Percentiles rank a stretch among this genome's conserved stretches.
These are phyloP conservation scores for Cynara cardunculus DNA, from an alignment of 129 eudicot genomes.

Conservation along the genomic window DNA sequence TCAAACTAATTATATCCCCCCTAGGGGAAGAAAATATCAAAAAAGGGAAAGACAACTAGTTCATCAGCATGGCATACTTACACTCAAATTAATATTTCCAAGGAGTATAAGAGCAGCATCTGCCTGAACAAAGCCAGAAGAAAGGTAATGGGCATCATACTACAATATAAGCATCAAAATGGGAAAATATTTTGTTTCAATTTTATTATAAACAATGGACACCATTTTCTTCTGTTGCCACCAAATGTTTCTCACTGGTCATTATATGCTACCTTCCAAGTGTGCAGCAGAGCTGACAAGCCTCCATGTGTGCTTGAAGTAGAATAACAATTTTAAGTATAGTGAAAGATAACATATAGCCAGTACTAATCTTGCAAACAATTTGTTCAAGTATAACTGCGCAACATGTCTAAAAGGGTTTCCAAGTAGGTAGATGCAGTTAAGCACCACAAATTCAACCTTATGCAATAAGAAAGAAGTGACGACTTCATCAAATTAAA, in stretches of 20 bases:
- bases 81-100: slow-evolving; percentile 60
- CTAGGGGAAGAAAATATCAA: not conserved
- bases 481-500: slow-evolving; percentile 12
- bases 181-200: not conserved
- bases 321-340: not conserved
- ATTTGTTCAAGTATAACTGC: not conserved
- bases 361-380: not conserved
- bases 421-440: not conserved
- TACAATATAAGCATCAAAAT: not conserved
- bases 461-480: not conserved
- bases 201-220: not conserved
- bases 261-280: not conserved
- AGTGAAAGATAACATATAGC: not conserved
- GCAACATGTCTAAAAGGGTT: not conserved
- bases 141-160: not conserved
- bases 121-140: slow-evolving; percentile 48
- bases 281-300: not conserved
- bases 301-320: not conserved
- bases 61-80: slow-evolving; percentile 32
- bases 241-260: not conserved
- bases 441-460: not conserved
- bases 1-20: not conserved
- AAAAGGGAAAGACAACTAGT: not conserved
- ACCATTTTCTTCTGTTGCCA: not conserved
- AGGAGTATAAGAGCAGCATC: slow-evolving; percentile 84